phyloP scores from a whole-genome alignment of 768 basidiomycete genomes.

The Clitopilus passeckerianus region DNA sequence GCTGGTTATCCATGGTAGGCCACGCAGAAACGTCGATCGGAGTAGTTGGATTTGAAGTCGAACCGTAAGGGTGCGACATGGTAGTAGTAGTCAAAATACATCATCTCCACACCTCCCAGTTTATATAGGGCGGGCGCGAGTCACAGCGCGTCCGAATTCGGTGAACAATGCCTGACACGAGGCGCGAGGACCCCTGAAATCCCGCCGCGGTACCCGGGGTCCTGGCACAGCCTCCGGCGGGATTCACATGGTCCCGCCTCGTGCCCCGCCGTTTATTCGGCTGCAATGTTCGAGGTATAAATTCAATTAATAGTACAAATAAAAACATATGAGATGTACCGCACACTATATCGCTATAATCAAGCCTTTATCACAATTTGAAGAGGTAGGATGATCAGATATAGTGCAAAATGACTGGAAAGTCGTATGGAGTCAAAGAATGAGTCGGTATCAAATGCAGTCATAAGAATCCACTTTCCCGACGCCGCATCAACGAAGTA shows the following conservation, averaged over 20 bases:
- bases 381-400: neutral
- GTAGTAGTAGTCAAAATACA: slow-evolving; percentile 20
- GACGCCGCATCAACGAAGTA: neutral
- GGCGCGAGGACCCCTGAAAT: slow-evolving; percentile 17
- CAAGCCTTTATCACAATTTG: too few relatives aligned
- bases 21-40: slow-evolving; percentile 37
- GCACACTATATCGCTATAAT: too few relatives aligned
- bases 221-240: slow-evolving; percentile 27
- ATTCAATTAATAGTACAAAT: neutral
- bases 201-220: slow-evolving; percentile 14
- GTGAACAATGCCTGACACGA: slow-evolving; percentile 30
- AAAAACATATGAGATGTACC: neutral
- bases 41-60: slow-evolving; percentile 44
- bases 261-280: neutral
- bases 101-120: neutral
- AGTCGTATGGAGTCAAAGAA: neutral
- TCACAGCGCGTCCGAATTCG: slow-evolving; percentile 17
- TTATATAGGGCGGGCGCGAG: slow-evolving; percentile 30
- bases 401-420: neutral
- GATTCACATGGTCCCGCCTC: slow-evolving; percentile 18
- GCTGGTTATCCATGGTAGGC: slow-evolving; percentile 37
- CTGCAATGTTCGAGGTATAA: slow-evolving; percentile 1
- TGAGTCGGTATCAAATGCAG: neutral
- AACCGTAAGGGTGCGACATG: slow-evolving; percentile 47
- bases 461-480: neutral